Evolutionary conservation across 2,329 filamentous ascomycete genomes (phyloP).

Genomic region (Colletotrichum lindemuthianum): DNA sequence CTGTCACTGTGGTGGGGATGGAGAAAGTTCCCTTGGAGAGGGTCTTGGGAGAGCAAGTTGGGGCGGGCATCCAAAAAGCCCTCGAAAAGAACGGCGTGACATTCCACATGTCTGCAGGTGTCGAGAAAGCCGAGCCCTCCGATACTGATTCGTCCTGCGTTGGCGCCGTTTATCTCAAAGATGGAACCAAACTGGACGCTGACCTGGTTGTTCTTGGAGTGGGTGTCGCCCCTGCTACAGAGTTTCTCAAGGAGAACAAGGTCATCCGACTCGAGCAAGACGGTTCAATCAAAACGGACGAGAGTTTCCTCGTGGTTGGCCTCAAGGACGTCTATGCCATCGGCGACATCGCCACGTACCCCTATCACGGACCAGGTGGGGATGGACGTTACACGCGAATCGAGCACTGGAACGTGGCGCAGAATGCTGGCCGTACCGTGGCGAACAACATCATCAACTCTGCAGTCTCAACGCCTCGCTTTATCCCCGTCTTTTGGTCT

Average conservation of each 20-base stretch:
- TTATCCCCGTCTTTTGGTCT: constrained; percentile 97
- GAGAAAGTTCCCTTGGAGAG: constrained; percentile 86
- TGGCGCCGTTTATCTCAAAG: constrained; percentile 83
- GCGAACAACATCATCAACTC: constrained; percentile 80
- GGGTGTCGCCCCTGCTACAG: constrained; percentile 86
- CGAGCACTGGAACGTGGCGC: constrained; percentile 98
- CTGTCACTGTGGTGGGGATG: constrained; percentile 89
- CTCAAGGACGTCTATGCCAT: constrained; percentile 89
- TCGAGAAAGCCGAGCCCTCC: constrained; percentile 84
- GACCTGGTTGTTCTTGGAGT: constrained; percentile 93
- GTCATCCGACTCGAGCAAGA: constrained; percentile 79
- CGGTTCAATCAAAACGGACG: constrained; percentile 85
- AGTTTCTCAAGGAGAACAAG: constrained; percentile 79
- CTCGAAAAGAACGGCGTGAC: constrained; percentile 89
- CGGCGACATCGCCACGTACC: constrained; percentile 94
- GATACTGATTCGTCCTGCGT: constrained; percentile 75
- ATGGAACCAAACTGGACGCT: constrained; percentile 84
- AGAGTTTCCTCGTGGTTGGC: constrained; percentile 79
- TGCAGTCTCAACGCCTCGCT: constrained; percentile 69
- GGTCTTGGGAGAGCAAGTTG: constrained; percentile 84
- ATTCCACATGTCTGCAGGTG: constrained; percentile 83
- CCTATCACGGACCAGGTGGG: constrained; percentile 90
- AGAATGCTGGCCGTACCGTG: constrained; percentile 86
- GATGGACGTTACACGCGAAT: constrained; percentile 80
- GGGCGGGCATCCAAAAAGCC: constrained; percentile 79